phyloP scores from a whole-genome alignment of 148 eudicot genomes.

The Gaultheria prostrata region DNA sequence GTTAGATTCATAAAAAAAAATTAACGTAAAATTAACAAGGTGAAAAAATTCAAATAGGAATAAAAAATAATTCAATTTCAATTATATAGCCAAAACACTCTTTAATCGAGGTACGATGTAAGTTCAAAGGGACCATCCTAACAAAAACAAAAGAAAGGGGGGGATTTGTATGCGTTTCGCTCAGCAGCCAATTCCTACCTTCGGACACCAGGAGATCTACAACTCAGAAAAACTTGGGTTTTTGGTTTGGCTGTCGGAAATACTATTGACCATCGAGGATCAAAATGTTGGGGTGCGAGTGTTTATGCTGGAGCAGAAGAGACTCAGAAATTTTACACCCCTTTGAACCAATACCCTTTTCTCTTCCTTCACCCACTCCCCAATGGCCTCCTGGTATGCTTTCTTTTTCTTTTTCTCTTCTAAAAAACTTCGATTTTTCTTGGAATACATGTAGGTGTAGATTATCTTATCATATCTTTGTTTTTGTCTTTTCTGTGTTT shows the following conservation, averaged over 20 bases:
- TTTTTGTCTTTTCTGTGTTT: not conserved
- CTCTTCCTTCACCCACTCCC: constrained; percentile 29
- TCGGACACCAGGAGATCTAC: not conserved
- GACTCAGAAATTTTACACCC: not conserved
- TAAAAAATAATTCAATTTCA: too few relatives aligned
- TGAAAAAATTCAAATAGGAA: too few relatives aligned
- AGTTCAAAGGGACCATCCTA: too few relatives aligned
- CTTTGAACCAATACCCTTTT: constrained; percentile 21
- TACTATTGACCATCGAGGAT: not conserved
- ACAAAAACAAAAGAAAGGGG: too few relatives aligned
- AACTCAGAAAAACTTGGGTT: not conserved
- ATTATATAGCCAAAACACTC: too few relatives aligned
- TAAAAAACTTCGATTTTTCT: not conserved
- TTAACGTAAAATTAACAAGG: too few relatives aligned
- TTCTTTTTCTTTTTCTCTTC: not conserved
- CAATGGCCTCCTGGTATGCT: constrained; percentile 28
- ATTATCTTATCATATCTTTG: not conserved
- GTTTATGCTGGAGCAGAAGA: constrained; percentile 23
- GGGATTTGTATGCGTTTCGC: too few relatives aligned
- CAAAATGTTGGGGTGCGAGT: constrained; percentile 26
- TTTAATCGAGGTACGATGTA: too few relatives aligned
- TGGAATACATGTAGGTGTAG: not conserved
- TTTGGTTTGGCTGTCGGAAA: not conserved
- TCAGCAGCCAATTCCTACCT: too few relatives aligned
- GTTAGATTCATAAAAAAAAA: too few relatives aligned